phyloP scores from a whole-genome alignment of 2,329 filamentous ascomycete species.

The Cladosporium austrohemisphaericum region DNA sequence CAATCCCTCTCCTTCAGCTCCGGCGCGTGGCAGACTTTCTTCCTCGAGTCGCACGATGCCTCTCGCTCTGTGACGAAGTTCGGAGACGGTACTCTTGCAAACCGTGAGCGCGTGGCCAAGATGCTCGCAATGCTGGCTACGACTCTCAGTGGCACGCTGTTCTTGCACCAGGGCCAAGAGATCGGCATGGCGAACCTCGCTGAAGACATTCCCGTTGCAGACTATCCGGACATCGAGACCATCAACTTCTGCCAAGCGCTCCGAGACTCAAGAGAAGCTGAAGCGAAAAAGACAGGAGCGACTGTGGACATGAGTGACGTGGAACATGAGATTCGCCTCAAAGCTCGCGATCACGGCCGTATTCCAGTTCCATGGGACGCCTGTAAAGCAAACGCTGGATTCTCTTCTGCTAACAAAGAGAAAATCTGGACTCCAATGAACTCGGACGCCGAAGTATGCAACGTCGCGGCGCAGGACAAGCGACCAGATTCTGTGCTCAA shows the following conservation, averaged over 20 bases:
- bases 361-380: conserved; percentile 66
- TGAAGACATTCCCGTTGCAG: conserved; percentile 21
- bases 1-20: conserved; percentile 54
- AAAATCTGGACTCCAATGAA: conserved; percentile 24
- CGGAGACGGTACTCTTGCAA: conserved; percentile 45
- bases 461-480: conserved; percentile 17
- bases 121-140: conserved; percentile 40
- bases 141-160: conserved; percentile 44
- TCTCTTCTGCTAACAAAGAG: conserved; percentile 4
- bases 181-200: conserved; percentile 57
- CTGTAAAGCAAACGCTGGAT: conserved; percentile 20
- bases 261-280: conserved; percentile 20
- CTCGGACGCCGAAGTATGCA: conserved; percentile 19
- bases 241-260: conserved; percentile 49
- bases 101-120: conserved; percentile 51
- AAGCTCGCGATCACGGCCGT: conserved; percentile 65
- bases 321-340: conserved; percentile 51
- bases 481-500: conserved; percentile 15
- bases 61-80: conserved; percentile 56
- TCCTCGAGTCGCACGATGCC: conserved; percentile 63
- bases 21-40: conserved; percentile 59
- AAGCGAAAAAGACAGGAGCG: neutral
- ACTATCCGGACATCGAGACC: conserved; percentile 50
- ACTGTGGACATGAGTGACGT: conserved; percentile 35
- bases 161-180: conserved; percentile 64